Percentiles rank a stretch among this genome's conserved stretches.
Evolutionary conservation across 2,329 filamentous ascomycete species (phyloP).

Genomic region (Claviceps maximensis): DNA sequence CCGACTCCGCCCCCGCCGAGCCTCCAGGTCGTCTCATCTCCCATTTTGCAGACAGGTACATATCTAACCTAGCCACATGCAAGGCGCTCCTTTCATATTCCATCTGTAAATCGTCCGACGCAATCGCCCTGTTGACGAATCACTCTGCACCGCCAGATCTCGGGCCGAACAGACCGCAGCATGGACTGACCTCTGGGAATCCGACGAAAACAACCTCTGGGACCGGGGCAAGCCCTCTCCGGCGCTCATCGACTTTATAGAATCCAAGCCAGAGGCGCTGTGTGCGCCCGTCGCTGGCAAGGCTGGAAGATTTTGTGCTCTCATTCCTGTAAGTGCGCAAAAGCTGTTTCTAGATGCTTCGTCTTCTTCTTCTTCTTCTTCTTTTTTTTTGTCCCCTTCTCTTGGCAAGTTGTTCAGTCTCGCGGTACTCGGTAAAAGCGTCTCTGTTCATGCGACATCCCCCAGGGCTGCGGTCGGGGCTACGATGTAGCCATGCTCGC

Average conservation of each 20-base stretch:
- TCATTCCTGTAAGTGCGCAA: not conserved
- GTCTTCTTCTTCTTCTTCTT: no score
- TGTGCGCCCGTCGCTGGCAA: not conserved
- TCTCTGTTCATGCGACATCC: not conserved
- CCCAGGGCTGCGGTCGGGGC: not conserved
- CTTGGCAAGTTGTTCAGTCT: not conserved
- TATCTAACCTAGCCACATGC: no score
- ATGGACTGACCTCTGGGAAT: constrained; percentile 4
- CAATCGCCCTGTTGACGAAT: not conserved
- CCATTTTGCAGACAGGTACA: not conserved
- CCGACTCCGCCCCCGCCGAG: no score
- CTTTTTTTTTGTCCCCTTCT: no score
- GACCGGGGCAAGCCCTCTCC: constrained; percentile 2
- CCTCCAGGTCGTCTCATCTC: not conserved
- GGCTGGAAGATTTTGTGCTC: not conserved
- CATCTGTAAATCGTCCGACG: not conserved
- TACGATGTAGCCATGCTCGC: constrained; percentile 6
- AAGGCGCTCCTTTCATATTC: not conserved
- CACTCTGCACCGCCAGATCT: not conserved
- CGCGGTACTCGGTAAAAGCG: not conserved
- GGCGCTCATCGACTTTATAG: not conserved
- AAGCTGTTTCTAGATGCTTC: not conserved
- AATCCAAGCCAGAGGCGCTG: not conserved
- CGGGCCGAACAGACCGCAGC: constrained; percentile 1
- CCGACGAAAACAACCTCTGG: constrained; percentile 4